phyloP scores from a whole-genome alignment of 352 stramenopile genomes.

The Phytophthora pinifolia region DNA sequence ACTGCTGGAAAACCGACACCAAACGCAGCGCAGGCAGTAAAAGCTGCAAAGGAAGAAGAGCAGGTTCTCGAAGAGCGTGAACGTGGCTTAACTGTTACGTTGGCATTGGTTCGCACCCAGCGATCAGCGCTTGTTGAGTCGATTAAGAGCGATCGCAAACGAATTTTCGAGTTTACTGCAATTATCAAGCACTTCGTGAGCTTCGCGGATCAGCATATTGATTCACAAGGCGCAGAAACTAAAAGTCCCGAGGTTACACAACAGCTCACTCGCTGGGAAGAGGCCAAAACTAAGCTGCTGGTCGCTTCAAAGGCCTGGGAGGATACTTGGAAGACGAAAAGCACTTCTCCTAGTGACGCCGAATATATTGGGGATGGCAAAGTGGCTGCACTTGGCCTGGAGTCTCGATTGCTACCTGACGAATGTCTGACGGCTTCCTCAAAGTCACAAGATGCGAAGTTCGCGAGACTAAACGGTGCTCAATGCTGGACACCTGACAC shows the following conservation, averaged over 20 bases:
- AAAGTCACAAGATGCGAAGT: constrained; percentile 55
- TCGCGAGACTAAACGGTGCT: constrained; percentile 50
- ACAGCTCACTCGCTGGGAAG: constrained; percentile 32
- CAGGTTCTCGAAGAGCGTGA: constrained; percentile 76
- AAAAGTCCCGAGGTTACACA: constrained; percentile 15
- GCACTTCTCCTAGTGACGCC: constrained; percentile 4
- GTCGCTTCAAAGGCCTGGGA: constrained; percentile 39
- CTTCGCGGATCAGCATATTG: constrained; percentile 49
- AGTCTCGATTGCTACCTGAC: constrained; percentile 56
- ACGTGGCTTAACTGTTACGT: constrained; percentile 74
- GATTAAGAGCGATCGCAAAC: constrained; percentile 62
- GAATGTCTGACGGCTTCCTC: constrained; percentile 63
- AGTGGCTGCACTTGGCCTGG: constrained; percentile 51
- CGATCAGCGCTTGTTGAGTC: constrained; percentile 48
- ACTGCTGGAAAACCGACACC: constrained; percentile 13
- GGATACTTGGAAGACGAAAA: constrained; percentile 27
- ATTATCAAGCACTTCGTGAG: constrained; percentile 52
- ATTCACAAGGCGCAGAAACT: constrained; percentile 7
- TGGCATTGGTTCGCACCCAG: constrained; percentile 65
- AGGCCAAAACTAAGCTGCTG: constrained; percentile 35
- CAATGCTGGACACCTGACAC: constrained; percentile 64
- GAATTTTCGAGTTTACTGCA: constrained; percentile 62
- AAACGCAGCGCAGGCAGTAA: constrained; percentile 16
- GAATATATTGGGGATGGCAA: constrained; percentile 51
- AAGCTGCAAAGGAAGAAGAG: constrained; percentile 51